Percentiles rank a stretch among this genome's conserved stretches.
phyloP scores from a whole-genome alignment of 257 asterid genomes.

The Apocynum venetum region DNA sequence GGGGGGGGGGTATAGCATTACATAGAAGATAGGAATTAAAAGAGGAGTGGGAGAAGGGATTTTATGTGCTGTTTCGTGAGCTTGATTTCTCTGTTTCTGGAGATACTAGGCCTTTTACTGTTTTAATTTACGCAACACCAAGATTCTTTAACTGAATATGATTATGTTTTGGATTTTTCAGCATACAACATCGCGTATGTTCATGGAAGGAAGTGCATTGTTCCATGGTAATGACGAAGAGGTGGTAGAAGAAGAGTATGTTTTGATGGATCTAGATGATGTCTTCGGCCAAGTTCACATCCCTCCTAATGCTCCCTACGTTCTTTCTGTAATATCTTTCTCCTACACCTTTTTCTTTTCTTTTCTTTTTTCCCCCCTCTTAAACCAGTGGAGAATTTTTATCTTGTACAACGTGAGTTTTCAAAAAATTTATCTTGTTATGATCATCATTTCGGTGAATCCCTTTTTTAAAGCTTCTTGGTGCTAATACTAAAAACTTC shows the following conservation, averaged over 20 bases:
- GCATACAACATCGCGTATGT: not conserved
- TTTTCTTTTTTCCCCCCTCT: no score
- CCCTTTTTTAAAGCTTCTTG: not conserved
- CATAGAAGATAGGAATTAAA: not conserved
- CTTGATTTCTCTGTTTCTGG: not conserved
- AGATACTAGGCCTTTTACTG: not conserved
- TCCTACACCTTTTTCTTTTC: not conserved
- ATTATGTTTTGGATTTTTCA: not conserved
- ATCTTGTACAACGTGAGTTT: not conserved
- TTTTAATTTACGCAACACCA: not conserved
- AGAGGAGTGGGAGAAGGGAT: no score
- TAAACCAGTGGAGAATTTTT: not conserved
- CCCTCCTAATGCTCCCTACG: constrained; percentile 69
- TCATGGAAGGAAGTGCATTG: constrained; percentile 11
- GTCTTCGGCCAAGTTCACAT: constrained; percentile 41
- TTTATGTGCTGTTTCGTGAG: not conserved
- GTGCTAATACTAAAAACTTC: not conserved
- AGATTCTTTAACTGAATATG: not conserved
- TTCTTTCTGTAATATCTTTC: constrained; percentile 48
- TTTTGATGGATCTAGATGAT: constrained; percentile 59
- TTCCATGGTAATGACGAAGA: constrained; percentile 11
- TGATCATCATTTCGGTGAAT: no score
- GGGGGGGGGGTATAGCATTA: not conserved
- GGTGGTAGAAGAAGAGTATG: constrained; percentile 51
- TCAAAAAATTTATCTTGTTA: not conserved